phyloP scores from a whole-genome alignment of 2,329 filamentous ascomycete species.

The Lasiodiplodia gonubiensis region DNA sequence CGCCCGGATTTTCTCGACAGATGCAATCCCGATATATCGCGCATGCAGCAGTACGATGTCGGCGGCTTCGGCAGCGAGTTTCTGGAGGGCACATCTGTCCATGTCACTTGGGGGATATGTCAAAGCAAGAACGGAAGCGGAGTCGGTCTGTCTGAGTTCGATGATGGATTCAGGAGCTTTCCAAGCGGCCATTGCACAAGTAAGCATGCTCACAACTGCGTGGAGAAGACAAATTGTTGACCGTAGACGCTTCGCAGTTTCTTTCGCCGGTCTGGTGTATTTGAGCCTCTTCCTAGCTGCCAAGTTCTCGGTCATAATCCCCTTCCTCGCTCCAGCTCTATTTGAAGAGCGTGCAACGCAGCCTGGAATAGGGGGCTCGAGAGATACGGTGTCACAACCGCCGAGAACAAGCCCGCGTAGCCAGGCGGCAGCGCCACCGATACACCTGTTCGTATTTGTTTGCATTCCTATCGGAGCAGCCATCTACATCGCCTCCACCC shows the following conservation, averaged over 20 bases:
- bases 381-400: not conserved
- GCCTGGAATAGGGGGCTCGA: no score
- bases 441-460: conserved; percentile 26
- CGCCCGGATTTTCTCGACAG: conserved; percentile 23
- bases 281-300: conserved; percentile 24
- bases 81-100: conserved; percentile 21
- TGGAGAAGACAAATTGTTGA: not conserved
- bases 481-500: conserved; percentile 27
- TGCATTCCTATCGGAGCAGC: conserved; percentile 25
- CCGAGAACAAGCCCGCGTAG: not conserved
- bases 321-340: conserved; percentile 2
- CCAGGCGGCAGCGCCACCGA: conserved; percentile 4
- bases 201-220: not conserved
- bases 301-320: conserved; percentile 15
- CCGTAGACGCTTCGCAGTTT: not conserved
- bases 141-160: not conserved
- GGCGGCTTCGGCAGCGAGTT: conserved; percentile 24
- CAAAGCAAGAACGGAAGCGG: conserved; percentile 11
- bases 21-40: conserved; percentile 15
- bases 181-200: conserved; percentile 25
- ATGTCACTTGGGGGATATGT: conserved; percentile 20
- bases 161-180: conserved; percentile 25
- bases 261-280: conserved; percentile 20
- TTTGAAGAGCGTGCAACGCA: not conserved
- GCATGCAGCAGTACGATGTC: conserved; percentile 2